Evolutionary conservation across 495 filamentous ascomycete genomes (phyloP).

Genomic region (Sphaerosporella brunnea): DNA sequence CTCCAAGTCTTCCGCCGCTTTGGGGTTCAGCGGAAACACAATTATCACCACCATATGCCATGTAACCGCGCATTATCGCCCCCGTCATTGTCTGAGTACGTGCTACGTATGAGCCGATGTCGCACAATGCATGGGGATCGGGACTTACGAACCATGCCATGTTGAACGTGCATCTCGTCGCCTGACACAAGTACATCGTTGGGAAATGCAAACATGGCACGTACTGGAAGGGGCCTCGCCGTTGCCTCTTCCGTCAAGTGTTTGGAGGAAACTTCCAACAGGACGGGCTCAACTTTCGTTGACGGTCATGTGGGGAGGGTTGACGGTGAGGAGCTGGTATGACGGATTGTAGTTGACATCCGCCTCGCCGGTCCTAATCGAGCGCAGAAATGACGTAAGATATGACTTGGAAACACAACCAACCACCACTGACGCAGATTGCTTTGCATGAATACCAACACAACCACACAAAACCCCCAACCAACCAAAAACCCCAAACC

Average conservation of each 20-base stretch:
- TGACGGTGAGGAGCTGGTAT: no score
- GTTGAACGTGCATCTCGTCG: slow-evolving; percentile 78
- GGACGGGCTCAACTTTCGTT: slow-evolving; percentile 84
- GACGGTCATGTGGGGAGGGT: no score
- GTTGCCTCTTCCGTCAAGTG: slow-evolving; percentile 59
- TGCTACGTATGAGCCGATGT: background rate
- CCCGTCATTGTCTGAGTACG: slow-evolving; percentile 66
- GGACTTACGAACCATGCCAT: slow-evolving; percentile 72
- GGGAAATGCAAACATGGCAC: slow-evolving; percentile 99
- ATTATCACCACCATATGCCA: slow-evolving; percentile 77
- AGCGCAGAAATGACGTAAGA: no score
- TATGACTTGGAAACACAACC: no score
- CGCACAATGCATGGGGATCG: slow-evolving; percentile 3
- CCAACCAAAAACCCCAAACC: no score
- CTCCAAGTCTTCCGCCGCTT: slow-evolving; percentile 74
- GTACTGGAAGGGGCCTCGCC: slow-evolving; percentile 82
- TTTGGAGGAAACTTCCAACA: slow-evolving; percentile 78
- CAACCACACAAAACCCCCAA: no score
- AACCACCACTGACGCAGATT: no score
- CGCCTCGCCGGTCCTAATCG: no score
- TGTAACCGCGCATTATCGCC: slow-evolving; percentile 81
- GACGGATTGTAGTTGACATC: no score
- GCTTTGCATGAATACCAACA: no score
- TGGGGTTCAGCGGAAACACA: slow-evolving; percentile 72
- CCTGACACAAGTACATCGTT: slow-evolving; percentile 96